Evolutionary conservation across 1,139 yeast genomes (phyloP).

Genomic region (Diutina catenulata): DNA sequence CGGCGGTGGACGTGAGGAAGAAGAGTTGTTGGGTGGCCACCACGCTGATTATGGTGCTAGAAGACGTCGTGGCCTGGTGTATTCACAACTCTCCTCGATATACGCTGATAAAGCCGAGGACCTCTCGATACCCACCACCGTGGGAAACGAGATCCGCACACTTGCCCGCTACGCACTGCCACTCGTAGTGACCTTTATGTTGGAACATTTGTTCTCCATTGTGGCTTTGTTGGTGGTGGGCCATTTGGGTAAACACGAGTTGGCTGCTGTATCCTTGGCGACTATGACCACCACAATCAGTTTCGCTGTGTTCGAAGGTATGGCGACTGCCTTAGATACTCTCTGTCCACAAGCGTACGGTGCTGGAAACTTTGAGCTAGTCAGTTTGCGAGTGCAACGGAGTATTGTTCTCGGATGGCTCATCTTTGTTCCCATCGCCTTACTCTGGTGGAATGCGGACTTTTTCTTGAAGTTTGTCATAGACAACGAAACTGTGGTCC

Average conservation of each 20-base stretch:
- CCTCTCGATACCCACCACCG: constrained; percentile 21
- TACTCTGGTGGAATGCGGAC: constrained; percentile 59
- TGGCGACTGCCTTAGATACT: constrained; percentile 80
- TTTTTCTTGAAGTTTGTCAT: constrained; percentile 39
- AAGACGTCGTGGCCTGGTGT: background rate
- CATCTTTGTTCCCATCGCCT: constrained; percentile 48
- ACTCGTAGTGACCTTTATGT: constrained; percentile 49
- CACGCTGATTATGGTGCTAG: background rate
- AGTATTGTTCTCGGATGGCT: constrained; percentile 46
- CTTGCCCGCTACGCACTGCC: constrained; percentile 50
- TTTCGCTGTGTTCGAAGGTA: constrained; percentile 76
- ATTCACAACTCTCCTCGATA: too few species aligned
- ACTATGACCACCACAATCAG: constrained; percentile 83
- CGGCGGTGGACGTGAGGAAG: background rate
- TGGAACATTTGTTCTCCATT: constrained; percentile 63
- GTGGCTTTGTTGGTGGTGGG: constrained; percentile 66
- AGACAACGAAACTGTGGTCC: constrained; percentile 48
- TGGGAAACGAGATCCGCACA: constrained; percentile 32
- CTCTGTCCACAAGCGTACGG: constrained; percentile 80
- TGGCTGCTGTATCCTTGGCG: constrained; percentile 77
- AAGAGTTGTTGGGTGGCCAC: constrained; percentile 13
- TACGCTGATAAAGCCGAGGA: background rate
- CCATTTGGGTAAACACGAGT: constrained; percentile 56
- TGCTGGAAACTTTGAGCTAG: constrained; percentile 48
- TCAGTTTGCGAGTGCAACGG: constrained; percentile 54